A percentile compares a stretch with the other conserved stretches of the same genome.
Evolutionary conservation across 169 alveolate genomes (phyloP).

Genomic region (Eimeria sp.): DNA sequence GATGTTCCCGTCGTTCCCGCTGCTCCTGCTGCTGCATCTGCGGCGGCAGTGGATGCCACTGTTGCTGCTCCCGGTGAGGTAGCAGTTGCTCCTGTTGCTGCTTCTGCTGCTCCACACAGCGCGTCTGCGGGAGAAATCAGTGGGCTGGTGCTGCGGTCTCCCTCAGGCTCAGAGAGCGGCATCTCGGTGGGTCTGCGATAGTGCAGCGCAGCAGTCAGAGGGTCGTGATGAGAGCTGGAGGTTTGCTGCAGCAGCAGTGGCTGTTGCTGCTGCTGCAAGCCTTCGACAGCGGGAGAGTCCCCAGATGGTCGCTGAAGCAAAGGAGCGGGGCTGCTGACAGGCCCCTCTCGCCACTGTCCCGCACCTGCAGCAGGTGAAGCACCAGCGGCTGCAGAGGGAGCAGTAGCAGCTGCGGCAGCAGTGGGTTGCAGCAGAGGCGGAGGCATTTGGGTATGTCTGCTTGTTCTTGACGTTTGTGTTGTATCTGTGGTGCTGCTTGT

Average conservation of each 20-base stretch:
- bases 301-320: slow-evolving; percentile 34
- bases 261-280: slow-evolving; percentile 54
- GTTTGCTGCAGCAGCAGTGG: slow-evolving; percentile 25
- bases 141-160: slow-evolving; percentile 17
- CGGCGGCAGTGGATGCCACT: background rate
- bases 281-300: slow-evolving; percentile 38
- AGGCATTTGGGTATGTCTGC: background rate
- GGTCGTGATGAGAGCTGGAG: background rate
- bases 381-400: slow-evolving; percentile 15
- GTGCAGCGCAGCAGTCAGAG: slow-evolving; percentile 20
- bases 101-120: background rate
- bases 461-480: background rate
- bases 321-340: slow-evolving; percentile 26
- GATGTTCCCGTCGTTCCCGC: background rate
- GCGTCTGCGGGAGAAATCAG: slow-evolving; percentile 5
- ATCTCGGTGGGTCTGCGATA: background rate
- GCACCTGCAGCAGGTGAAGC: background rate
- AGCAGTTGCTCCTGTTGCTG: too few species aligned
- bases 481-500: slow-evolving; percentile 72
- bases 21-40: background rate
- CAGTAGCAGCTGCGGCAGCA: background rate
- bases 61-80: background rate
- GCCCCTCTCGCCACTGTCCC: slow-evolving; percentile 44
- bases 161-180: background rate
- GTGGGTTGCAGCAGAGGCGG: slow-evolving; percentile 37